These are phyloP conservation scores for Leishmania tarentolae DNA, from an alignment of 208 protist species.

Conservation along the genomic window DNA sequence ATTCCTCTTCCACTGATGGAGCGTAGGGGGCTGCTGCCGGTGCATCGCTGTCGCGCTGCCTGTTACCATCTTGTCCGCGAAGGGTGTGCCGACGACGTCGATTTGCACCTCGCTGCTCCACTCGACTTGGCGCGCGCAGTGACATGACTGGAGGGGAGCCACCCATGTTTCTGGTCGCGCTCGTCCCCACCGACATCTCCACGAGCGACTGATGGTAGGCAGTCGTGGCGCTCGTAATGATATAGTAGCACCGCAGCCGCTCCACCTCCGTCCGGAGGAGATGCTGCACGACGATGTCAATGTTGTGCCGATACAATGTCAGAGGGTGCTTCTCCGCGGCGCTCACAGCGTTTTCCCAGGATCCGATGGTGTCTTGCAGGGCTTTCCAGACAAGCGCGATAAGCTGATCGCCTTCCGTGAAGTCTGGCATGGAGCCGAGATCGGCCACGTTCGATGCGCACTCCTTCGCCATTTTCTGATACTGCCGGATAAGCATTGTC, in stretches of 20 bases:
- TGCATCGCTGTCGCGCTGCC: not conserved
- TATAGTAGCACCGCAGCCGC: conserved; percentile 64
- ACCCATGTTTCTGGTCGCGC: not conserved
- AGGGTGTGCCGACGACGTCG: not conserved
- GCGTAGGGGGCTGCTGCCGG: conserved; percentile 31
- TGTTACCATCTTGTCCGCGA: conserved; percentile 3
- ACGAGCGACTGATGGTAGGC: conserved; percentile 32
- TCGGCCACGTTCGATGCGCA: conserved; percentile 35
- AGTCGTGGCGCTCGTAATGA: conserved; percentile 45
- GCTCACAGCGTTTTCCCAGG: conserved; percentile 29
- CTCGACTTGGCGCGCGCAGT: not conserved
- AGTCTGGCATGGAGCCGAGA: conserved; percentile 44
- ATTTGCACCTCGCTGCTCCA: conserved; percentile 3
- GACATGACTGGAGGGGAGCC: not conserved
- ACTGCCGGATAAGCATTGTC: conserved; percentile 72
- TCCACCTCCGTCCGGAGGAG: conserved; percentile 72
- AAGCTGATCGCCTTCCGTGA: conserved; percentile 66
- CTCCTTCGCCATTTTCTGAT: conserved; percentile 61
- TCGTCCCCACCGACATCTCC: conserved; percentile 1
- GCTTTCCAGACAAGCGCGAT: conserved; percentile 74
- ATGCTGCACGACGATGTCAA: conserved; percentile 60
- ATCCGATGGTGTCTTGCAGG: conserved; percentile 49
- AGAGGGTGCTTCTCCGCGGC: conserved; percentile 24
- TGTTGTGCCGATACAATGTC: conserved; percentile 63
- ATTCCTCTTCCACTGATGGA: conserved; percentile 68